Base-by-base conservation (phyloP, 306 rosid species). In the Mimosa bimucronata region DNA sequence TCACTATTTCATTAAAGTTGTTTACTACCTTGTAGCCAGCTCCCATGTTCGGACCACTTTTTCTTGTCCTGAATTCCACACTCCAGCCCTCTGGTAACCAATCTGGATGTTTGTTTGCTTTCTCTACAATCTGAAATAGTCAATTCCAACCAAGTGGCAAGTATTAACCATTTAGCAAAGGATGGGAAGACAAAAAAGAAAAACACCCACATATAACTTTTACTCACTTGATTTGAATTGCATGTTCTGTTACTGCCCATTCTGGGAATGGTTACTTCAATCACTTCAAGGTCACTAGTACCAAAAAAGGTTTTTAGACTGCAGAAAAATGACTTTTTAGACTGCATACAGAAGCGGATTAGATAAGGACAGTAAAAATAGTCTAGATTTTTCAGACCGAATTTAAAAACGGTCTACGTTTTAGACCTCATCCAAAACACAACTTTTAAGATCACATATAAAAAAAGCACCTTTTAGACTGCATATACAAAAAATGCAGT, bases 11-110 rank as follows among this genome's bases (percentile, higher is more conserved):
- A 74, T 40, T 55, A 62, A 74, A 70, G 40, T 52, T 44, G 71
- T 69, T 44, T 25, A 52, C 66, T 81, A 94, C 98, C 95, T 92
- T 94, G 82, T 94, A 94, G 66, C 66, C 81, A 69, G 82, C 71
- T 88, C 98, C 98, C 85, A 26, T 82, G 8, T 57, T 28, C 29
- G 71, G 2, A 72, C 98, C 97, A 86, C 94, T 88, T 75, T 91
- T 84, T 75, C 97, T 89, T 38, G 78, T 87, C 87, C 81, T 90
- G 76, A 88, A 11, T 77, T 85, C 94, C 74, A 94, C 66, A 57
- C 79, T 85, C 98, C 97, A 94, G 74, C 90, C 94, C 8, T 84
- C 84, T 75, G 98, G 97, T 80, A 94, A 90, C 98, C 98, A 94
- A 55, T 88, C 88, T 23, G 97, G 97, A 79, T 6, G 86, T 79